Percentiles rank a stretch among this genome's conserved stretches.
These are phyloP conservation scores for Rubroboletus pulcherrimus DNA, from an alignment of 768 basidiomycete genomes.

Conservation along the genomic window DNA sequence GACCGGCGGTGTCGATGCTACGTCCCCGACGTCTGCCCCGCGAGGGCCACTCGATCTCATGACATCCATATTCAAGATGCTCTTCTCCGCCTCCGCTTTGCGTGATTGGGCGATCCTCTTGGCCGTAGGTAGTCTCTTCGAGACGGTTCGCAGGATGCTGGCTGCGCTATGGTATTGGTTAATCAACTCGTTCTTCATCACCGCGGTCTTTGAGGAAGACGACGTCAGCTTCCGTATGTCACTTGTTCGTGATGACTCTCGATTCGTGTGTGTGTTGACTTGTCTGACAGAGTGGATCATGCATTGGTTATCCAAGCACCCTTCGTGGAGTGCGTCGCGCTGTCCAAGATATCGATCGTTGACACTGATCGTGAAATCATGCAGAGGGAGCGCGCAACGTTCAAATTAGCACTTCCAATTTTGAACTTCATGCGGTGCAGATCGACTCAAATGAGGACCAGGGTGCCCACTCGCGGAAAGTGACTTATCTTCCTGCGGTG, in stretches of 20 bases:
- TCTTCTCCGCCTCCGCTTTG: conserved; percentile 53
- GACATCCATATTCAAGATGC: conserved; percentile 37
- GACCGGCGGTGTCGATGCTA: conserved; percentile 14
- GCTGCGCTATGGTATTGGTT: conserved; percentile 41
- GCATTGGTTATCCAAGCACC: conserved; percentile 61
- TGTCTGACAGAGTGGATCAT: conserved; percentile 58
- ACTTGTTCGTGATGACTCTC: neutral
- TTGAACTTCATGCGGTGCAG: conserved; percentile 31
- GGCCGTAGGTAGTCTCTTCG: conserved; percentile 58
- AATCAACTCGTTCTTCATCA: conserved; percentile 56
- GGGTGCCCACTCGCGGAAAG: conserved; percentile 22
- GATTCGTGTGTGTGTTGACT: neutral
- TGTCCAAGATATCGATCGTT: neutral
- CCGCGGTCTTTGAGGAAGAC: conserved; percentile 54
- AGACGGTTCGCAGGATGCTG: conserved; percentile 49
- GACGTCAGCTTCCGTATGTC: conserved; percentile 55
- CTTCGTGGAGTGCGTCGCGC: conserved; percentile 49
- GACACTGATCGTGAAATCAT: neutral
- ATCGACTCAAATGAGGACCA: conserved; percentile 22
- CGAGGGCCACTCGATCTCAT: conserved; percentile 25
- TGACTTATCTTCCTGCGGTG: conserved; percentile 33
- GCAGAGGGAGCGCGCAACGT: conserved; percentile 45
- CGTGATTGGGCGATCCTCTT: conserved; percentile 64
- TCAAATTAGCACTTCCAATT: conserved; percentile 43
- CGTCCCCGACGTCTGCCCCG: conserved; percentile 6